Conservation (phyloP, 495 filamentous ascomycete genomes). For the Niebla homalea region DNA sequence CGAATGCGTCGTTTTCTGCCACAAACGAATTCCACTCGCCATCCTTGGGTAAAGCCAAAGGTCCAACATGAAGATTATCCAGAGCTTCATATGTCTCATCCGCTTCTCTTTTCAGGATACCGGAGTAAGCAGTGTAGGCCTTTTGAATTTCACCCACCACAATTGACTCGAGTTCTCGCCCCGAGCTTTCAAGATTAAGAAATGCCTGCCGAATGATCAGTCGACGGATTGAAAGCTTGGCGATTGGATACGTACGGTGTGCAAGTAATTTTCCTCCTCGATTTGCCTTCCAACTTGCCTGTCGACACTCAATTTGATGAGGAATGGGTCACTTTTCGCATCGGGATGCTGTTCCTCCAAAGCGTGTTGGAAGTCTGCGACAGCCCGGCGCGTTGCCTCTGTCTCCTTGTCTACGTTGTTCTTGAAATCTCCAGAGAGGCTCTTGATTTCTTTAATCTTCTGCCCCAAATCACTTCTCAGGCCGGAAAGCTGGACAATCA, state of each 20-base stretch:
- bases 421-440: slow-evolving; percentile 83
- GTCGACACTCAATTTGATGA: slow-evolving; percentile 72
- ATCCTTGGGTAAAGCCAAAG: slow-evolving; percentile 81
- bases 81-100: slow-evolving; percentile 66
- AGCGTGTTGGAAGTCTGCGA: slow-evolving; percentile 68
- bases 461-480: slow-evolving; percentile 77
- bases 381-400: slow-evolving; percentile 46
- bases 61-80: slow-evolving; percentile 71
- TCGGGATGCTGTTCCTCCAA: slow-evolving; percentile 66
- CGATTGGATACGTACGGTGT: slow-evolving; percentile 47
- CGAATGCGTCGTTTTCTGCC: slow-evolving; percentile 68
- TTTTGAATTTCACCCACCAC: slow-evolving; percentile 96
- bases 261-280: slow-evolving; percentile 93
- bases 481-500: slow-evolving; percentile 74
- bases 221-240: background rate
- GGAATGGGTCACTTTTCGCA: slow-evolving; percentile 75
- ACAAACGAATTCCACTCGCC: slow-evolving; percentile 83
- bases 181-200: slow-evolving; percentile 86
- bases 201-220: slow-evolving; percentile 54
- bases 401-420: slow-evolving; percentile 52
- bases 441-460: slow-evolving; percentile 97
- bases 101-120: slow-evolving; percentile 77
- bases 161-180: slow-evolving; percentile 86
- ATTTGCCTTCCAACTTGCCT: slow-evolving; percentile 82
- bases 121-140: slow-evolving; percentile 82